phyloP scores from a whole-genome alignment of 768 basidiomycete species.

The Hydnomerulius pinastri region DNA sequence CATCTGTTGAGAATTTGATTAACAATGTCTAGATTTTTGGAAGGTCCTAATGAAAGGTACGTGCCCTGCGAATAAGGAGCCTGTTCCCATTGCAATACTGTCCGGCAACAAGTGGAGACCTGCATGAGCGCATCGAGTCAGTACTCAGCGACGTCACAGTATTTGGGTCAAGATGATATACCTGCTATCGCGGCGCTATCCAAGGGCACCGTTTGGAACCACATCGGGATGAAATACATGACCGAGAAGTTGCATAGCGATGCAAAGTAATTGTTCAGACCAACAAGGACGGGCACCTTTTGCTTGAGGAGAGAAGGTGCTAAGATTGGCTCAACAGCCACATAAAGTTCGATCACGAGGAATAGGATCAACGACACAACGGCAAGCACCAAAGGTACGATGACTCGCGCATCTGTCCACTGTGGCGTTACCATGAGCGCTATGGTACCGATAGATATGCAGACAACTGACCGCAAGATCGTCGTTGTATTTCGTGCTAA shows the following conservation, averaged over 20 bases:
- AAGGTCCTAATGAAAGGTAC: too few relatives aligned
- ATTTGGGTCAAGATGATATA: constrained; percentile 14
- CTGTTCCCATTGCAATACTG: constrained; percentile 13
- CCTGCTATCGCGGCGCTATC: constrained; percentile 69
- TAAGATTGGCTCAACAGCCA: constrained; percentile 71
- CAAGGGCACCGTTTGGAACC: constrained; percentile 78
- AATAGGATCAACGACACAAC: constrained; percentile 52
- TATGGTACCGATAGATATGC: neutral
- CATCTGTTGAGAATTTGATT: constrained; percentile 2
- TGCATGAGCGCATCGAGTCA: neutral
- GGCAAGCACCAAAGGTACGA: constrained; percentile 47
- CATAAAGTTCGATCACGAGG: constrained; percentile 56
- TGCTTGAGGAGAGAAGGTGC: constrained; percentile 64
- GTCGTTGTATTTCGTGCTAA: constrained; percentile 72
- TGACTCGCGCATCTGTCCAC: constrained; percentile 59
- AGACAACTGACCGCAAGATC: constrained; percentile 50
- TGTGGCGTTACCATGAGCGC: constrained; percentile 24
- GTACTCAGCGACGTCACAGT: neutral
- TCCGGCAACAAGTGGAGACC: constrained; percentile 15
- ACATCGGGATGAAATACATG: constrained; percentile 77
- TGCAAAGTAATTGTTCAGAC: constrained; percentile 70
- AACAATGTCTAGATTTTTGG: neutral
- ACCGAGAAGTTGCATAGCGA: constrained; percentile 74
- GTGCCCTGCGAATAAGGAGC: constrained; percentile 12
- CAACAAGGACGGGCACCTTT: constrained; percentile 70